phyloP scores from a whole-genome alignment of 176 grass and related monocot species.

The barley (Hordeum vulgare) region DNA sequence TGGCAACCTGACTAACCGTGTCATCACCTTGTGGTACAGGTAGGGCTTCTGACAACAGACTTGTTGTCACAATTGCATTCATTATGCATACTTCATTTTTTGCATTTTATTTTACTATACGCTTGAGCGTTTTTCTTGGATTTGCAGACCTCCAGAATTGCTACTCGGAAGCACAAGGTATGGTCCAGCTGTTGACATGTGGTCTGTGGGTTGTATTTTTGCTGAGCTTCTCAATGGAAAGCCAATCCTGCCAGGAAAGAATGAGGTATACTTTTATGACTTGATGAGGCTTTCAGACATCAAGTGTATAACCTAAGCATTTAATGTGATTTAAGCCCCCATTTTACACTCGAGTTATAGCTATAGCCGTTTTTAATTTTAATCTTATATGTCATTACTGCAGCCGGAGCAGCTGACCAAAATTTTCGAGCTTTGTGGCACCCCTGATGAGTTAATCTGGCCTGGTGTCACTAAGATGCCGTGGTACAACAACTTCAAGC shows the following conservation, averaged over 20 bases:
- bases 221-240: constrained; percentile 91
- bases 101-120: not conserved
- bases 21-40: constrained; percentile 98
- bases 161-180: constrained; percentile 87
- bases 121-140: not conserved
- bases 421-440: constrained; percentile 94
- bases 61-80: not conserved
- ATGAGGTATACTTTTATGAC: constrained; percentile 47
- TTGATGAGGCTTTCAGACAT: not conserved
- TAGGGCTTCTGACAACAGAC: not conserved
- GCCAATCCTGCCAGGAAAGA: constrained; percentile 93
- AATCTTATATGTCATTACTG: constrained; percentile 1
- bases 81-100: not conserved
- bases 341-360: not conserved
- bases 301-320: not conserved
- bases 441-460: constrained; percentile 84
- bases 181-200: constrained; percentile 92
- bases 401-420: constrained; percentile 92
- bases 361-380: not conserved
- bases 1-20: constrained; percentile 87
- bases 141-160: constrained; percentile 79
- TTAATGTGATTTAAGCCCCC: not conserved
- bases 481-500: constrained; percentile 99
- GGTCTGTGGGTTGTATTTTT: constrained; percentile 97
- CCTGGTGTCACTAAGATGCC: constrained; percentile 94